These are phyloP conservation scores for Zopfia rhizophila DNA, from an alignment of 2,329 filamentous ascomycete genomes.

Conservation along the genomic window DNA sequence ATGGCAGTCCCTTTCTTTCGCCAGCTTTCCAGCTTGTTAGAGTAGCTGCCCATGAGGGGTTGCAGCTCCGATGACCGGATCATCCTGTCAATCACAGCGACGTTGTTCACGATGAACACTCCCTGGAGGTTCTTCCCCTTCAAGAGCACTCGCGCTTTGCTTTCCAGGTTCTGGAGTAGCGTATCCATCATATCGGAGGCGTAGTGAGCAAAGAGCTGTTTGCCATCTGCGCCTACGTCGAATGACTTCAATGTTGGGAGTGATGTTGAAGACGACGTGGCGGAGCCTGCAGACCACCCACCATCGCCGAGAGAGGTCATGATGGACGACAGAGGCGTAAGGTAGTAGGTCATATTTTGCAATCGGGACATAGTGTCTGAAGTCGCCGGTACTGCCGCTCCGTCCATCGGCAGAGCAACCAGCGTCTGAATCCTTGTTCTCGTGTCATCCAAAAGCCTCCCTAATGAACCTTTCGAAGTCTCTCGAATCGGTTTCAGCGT, in stretches of 20 bases:
- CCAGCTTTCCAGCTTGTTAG: constrained; percentile 81
- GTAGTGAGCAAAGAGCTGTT: constrained; percentile 89
- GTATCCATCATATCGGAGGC: constrained; percentile 88
- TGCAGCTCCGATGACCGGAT: constrained; percentile 83
- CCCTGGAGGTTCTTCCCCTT: constrained; percentile 81
- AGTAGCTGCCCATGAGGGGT: constrained; percentile 71
- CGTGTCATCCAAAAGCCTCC: constrained; percentile 85
- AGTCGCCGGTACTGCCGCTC: constrained; percentile 79
- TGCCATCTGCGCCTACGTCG: constrained; percentile 88
- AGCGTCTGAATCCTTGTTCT: constrained; percentile 74
- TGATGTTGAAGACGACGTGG: constrained; percentile 69
- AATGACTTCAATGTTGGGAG: constrained; percentile 80
- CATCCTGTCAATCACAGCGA: constrained; percentile 84
- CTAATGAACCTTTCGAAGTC: constrained; percentile 87
- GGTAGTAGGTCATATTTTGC: constrained; percentile 86
- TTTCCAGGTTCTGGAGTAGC: constrained; percentile 78
- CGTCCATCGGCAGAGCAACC: constrained; percentile 78
- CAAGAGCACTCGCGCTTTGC: constrained; percentile 76
- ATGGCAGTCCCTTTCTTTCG: constrained; percentile 84
- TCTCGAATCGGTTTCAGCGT: constrained; percentile 90
- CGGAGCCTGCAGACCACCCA: constrained; percentile 74
- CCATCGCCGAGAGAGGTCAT: constrained; percentile 93
- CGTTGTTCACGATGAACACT: constrained; percentile 90
- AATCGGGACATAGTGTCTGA: constrained; percentile 87
- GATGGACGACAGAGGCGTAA: constrained; percentile 86